phyloP scores from a whole-genome alignment of 768 basidiomycete genomes.

The Astraeus odoratus region DNA sequence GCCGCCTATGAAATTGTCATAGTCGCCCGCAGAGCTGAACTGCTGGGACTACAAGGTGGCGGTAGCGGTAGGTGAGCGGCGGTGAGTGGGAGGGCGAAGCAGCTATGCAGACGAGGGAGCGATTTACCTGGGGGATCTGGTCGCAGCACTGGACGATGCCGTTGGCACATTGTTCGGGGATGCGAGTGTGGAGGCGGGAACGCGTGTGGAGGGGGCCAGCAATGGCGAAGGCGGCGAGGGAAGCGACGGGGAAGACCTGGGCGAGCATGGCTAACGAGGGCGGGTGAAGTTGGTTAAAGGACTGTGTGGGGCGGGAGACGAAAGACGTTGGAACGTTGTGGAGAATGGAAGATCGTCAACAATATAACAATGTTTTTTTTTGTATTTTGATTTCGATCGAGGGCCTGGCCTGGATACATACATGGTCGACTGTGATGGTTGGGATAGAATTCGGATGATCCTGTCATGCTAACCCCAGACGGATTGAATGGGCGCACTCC shows the following conservation, averaged over 20 bases:
- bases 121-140: background rate
- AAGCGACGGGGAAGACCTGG: background rate
- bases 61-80: background rate
- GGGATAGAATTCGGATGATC: too few relatives aligned
- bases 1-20: conserved; percentile 3
- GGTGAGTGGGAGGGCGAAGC: background rate
- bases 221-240: background rate
- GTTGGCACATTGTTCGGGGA: conserved; percentile 11
- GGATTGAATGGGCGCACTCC: too few relatives aligned
- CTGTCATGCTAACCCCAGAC: too few relatives aligned
- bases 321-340: too few relatives aligned
- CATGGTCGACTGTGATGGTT: too few relatives aligned
- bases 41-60: background rate
- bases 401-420: too few relatives aligned
- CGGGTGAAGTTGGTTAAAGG: background rate
- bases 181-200: too few relatives aligned
- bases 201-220: background rate
- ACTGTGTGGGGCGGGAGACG: background rate
- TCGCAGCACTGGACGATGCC: conserved; percentile 8
- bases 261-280: background rate
- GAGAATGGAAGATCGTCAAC: too few relatives aligned
- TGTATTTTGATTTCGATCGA: too few relatives aligned
- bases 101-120: background rate
- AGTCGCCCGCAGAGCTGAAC: conserved; percentile 5
- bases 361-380: too few relatives aligned